Percentiles rank a stretch among this genome's conserved stretches.
These are phyloP conservation scores for Fusarium secorum DNA, from an alignment of 2,329 filamentous ascomycete genomes.

Conservation along the genomic window DNA sequence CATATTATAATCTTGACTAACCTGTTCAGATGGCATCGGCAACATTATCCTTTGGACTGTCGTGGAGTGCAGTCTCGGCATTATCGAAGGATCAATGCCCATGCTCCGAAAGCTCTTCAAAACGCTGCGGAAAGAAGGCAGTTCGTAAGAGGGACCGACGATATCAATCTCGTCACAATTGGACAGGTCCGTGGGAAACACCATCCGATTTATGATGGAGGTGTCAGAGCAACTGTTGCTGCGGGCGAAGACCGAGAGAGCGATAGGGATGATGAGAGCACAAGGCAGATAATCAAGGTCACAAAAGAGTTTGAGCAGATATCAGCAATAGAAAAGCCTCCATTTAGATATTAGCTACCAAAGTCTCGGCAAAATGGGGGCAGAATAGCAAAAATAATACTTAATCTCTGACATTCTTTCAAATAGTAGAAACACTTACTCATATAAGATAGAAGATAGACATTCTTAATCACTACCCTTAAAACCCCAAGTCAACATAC, in stretches of 20 bases:
- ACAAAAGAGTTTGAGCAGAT: neutral
- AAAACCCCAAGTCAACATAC: fast-evolving
- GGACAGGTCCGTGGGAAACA: conserved; percentile 3
- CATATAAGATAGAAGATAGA: fast-evolving
- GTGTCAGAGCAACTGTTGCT: neutral
- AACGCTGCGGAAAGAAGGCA: neutral
- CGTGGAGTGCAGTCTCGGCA: conserved; percentile 11
- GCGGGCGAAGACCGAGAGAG: neutral
- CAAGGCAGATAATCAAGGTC: conserved; percentile 9
- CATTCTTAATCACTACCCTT: neutral
- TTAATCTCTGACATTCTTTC: neutral
- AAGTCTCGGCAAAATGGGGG: no score
- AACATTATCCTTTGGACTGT: conserved; percentile 12
- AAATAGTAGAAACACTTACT: neutral
- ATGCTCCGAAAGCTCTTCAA: conserved; percentile 21
- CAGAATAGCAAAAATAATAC: neutral
- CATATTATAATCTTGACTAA: neutral
- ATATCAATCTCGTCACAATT: conserved; percentile 10
- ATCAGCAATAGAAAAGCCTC: neutral
- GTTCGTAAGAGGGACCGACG: neutral
- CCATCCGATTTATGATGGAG: neutral
- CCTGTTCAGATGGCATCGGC: neutral
- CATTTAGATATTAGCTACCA: neutral
- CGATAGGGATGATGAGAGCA: conserved; percentile 11
- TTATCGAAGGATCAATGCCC: conserved; percentile 22